A percentile compares a stretch with the other conserved stretches of the same genome.
These are phyloP conservation scores for Russula emetica DNA, from an alignment of 768 basidiomycete species.

Conservation along the genomic window DNA sequence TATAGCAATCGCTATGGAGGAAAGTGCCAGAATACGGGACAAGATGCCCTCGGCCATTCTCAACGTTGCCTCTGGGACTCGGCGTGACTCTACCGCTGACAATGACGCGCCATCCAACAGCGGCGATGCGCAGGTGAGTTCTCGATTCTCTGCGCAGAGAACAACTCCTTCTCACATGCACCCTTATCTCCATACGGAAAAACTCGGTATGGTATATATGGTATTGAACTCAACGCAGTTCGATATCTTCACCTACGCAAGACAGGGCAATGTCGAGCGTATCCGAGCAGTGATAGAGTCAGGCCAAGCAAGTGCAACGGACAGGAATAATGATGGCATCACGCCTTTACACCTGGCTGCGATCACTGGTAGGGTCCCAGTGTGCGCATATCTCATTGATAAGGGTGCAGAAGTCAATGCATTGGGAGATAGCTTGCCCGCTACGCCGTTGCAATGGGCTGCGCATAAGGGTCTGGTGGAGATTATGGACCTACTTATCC, in stretches of 20 bases:
- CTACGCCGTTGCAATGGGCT: conserved; percentile 97
- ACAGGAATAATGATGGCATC: no score
- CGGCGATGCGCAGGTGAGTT: background rate
- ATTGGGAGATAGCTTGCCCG: conserved; percentile 83
- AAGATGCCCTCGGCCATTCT: background rate
- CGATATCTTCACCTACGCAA: no score
- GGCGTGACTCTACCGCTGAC: no score
- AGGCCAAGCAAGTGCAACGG: no score
- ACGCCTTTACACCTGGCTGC: no score
- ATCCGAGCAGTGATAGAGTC: no score
- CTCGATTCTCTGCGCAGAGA: background rate
- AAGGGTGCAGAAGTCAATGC: conserved; percentile 93
- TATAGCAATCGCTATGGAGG: background rate
- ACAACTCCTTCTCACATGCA: background rate
- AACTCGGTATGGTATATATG: no score
- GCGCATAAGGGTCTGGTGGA: conserved; percentile 95
- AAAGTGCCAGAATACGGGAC: conserved; percentile 8
- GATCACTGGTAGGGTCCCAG: no score
- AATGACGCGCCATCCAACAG: background rate
- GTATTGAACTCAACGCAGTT: no score
- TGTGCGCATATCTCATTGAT: conserved; percentile 52
- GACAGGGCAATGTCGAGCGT: no score
- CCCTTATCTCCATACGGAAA: no score
- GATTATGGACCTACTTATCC: conserved; percentile 84
- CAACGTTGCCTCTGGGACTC: background rate